Percentiles rank a stretch among this genome's conserved stretches.
Conservation (phyloP, 257 asterid genomes). For the Solanum medicagineum region DNA sequence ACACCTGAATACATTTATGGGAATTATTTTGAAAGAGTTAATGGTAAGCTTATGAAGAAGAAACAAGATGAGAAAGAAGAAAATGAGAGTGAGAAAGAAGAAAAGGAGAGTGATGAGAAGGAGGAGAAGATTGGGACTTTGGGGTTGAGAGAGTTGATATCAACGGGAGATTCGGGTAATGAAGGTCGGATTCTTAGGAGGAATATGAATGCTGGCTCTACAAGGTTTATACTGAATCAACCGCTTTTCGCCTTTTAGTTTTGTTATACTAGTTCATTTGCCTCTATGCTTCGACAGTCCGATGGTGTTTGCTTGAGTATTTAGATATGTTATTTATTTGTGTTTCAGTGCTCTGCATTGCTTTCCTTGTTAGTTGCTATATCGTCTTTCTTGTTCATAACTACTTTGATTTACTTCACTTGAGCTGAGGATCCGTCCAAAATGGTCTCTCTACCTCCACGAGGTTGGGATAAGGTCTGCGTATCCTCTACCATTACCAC, state of each 20-base stretch:
- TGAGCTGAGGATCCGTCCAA: neutral
- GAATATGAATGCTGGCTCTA: constrained; percentile 49
- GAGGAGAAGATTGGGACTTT: constrained; percentile 35
- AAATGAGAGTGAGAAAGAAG: neutral
- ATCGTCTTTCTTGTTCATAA: neutral
- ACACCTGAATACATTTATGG: constrained; percentile 88
- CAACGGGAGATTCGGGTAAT: constrained; percentile 26
- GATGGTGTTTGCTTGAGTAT: neutral
- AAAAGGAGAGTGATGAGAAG: constrained; percentile 15
- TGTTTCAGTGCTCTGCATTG: neutral
- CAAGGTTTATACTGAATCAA: constrained; percentile 25
- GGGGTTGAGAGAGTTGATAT: constrained; percentile 88
- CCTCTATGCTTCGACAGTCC: neutral
- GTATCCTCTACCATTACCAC: neutral
- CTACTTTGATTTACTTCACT: neutral
- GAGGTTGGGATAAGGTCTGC: neutral
- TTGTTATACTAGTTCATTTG: neutral
- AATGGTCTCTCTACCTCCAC: neutral
- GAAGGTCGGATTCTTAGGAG: constrained; percentile 58
- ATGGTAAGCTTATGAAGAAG: constrained; percentile 11
- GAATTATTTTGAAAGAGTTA: constrained; percentile 78
- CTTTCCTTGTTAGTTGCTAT: neutral
- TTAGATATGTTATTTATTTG: neutral
- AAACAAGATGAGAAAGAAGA: constrained; percentile 6
- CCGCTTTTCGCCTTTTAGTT: neutral